Percentiles rank a stretch among this genome's conserved stretches.
phyloP scores from a whole-genome alignment of 2,329 filamentous ascomycete genomes.

The Penicillium digitatum region DNA sequence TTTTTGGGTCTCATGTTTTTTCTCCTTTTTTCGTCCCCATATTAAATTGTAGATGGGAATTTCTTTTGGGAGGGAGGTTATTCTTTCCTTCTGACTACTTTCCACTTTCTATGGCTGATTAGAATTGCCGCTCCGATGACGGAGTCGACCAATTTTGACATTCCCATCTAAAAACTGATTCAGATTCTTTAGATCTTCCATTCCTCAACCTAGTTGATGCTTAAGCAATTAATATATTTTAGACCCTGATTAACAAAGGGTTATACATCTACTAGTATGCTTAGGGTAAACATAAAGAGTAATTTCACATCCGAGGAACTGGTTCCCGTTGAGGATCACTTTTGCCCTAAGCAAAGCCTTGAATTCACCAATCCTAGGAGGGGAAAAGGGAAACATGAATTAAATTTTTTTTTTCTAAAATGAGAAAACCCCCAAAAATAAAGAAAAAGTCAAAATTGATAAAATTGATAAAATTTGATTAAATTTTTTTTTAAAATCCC shows the following conservation, averaged over 20 bases:
- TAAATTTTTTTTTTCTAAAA: not conserved
- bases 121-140: not conserved
- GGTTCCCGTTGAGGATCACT: slow-evolving; percentile 28
- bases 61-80: not conserved
- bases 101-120: not conserved
- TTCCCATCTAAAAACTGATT: slow-evolving; percentile 8
- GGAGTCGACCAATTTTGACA: slow-evolving; percentile 1
- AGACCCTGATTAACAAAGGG: slow-evolving; percentile 9
- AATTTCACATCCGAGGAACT: slow-evolving; percentile 32
- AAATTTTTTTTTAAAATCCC: too few species aligned
- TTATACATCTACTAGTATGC: slow-evolving; percentile 5
- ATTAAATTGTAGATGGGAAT: not conserved
- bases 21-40: not conserved
- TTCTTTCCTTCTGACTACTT: not conserved
- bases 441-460: slow-evolving; percentile 1
- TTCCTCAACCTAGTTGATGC: slow-evolving; percentile 17
- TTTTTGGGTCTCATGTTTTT: slow-evolving; percentile 27
- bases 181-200: slow-evolving; percentile 25
- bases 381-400: not conserved
- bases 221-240: slow-evolving; percentile 10
- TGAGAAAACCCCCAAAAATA: slow-evolving; percentile 7
- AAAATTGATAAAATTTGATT: too few species aligned
- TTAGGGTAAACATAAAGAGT: slow-evolving; percentile 12
- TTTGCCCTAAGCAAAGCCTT: slow-evolving; percentile 12
- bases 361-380: not conserved